Evolutionary conservation across 352 stramenopile genomes (phyloP).

Genomic region (Blastocystis sp.): DNA sequence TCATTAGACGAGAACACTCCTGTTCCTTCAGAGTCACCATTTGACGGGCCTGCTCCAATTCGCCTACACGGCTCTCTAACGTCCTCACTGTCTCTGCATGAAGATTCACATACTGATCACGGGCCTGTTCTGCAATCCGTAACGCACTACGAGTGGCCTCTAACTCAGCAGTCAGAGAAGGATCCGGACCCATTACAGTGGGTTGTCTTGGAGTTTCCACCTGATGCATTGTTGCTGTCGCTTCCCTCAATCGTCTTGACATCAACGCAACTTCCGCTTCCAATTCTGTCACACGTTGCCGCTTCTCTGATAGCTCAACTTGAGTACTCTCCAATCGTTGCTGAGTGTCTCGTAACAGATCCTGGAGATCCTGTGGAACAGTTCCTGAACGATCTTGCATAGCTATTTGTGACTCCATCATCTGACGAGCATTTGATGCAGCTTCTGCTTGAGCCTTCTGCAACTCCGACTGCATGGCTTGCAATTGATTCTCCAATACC

Average conservation of each 20-base stretch:
- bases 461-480: background rate
- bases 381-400: background rate
- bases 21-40: slow-evolving; percentile 4
- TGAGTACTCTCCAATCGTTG: background rate
- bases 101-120: background rate
- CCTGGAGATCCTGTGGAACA: background rate
- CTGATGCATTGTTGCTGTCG: background rate
- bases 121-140: background rate
- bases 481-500: background rate
- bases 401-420: background rate
- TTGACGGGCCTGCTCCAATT: slow-evolving; percentile 9
- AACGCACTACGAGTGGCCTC: background rate
- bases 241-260: background rate
- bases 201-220: background rate
- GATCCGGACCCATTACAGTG: background rate
- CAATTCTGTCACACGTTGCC: background rate
- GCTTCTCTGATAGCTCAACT: slow-evolving; percentile 32
- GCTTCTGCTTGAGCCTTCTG: background rate
- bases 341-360: background rate
- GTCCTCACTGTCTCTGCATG: background rate
- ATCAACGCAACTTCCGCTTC: background rate
- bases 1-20: background rate
- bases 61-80: background rate
- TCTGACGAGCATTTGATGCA: background rate
- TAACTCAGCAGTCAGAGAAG: background rate